A percentile compares a stretch with the other conserved stretches of the same genome.
phyloP scores from a whole-genome alignment of 768 basidiomycete species.

The Leucosporidium scottii region DNA sequence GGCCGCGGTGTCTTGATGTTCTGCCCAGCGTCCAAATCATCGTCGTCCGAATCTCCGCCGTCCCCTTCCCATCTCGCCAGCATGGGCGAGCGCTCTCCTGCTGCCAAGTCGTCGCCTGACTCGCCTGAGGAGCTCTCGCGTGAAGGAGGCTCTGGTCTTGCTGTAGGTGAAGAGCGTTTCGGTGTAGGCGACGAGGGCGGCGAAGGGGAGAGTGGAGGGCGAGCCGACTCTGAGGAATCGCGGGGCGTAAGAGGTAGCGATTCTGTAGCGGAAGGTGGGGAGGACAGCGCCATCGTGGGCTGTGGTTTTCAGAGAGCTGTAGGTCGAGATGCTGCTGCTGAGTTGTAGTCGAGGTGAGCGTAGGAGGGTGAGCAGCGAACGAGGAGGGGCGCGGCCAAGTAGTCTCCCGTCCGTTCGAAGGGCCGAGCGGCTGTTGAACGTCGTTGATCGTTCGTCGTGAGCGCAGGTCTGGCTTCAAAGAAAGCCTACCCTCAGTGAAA shows the following conservation, averaged over 20 bases:
- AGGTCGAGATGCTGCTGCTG: too few species aligned
- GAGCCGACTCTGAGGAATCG: neutral
- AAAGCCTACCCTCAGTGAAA: too few species aligned
- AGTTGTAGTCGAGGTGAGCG: too few species aligned
- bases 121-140: neutral
- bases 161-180: neutral
- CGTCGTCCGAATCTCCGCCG: neutral
- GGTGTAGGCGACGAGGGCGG: neutral
- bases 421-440: too few species aligned
- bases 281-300: neutral
- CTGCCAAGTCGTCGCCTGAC: neutral
- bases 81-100: neutral
- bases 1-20: neutral
- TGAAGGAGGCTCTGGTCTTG: neutral
- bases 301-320: neutral
- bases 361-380: too few species aligned
- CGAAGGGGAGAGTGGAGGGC: neutral
- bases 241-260: conserved; percentile 2
- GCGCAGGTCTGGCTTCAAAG: too few species aligned
- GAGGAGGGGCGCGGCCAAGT: too few species aligned
- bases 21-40: neutral
- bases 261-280: neutral
- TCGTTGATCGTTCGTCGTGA: too few species aligned
- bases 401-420: too few species aligned
- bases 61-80: neutral